phyloP scores from a whole-genome alignment of 805 yeast species.

The Candida sonorensis region DNA sequence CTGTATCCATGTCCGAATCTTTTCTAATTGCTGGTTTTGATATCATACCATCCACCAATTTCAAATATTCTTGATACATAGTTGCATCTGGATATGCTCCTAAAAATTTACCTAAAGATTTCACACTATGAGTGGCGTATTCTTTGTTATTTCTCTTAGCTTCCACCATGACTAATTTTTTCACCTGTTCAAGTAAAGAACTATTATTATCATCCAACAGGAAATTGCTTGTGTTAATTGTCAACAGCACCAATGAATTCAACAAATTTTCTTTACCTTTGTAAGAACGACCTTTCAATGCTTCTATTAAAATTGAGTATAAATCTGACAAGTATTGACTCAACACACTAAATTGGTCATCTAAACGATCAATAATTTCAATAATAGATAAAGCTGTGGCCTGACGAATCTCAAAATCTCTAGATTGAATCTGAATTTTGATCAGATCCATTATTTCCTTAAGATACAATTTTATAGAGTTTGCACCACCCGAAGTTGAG shows the following conservation, averaged over 20 bases:
- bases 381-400: conserved; percentile 65
- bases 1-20: conserved; percentile 25
- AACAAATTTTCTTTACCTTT: conserved; percentile 76
- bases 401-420: conserved; percentile 57
- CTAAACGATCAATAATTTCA: conserved; percentile 44
- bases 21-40: too few species aligned
- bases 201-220: conserved; percentile 22
- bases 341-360: conserved; percentile 16
- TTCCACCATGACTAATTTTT: conserved; percentile 47
- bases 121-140: conserved; percentile 54
- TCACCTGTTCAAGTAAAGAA: conserved; percentile 31
- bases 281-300: conserved; percentile 79
- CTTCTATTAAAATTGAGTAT: conserved; percentile 47
- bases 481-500: conserved; percentile 65
- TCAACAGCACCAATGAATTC: conserved; percentile 57
- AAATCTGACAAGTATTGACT: conserved; percentile 26
- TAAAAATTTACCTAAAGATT: conserved; percentile 43
- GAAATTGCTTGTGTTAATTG: conserved; percentile 36
- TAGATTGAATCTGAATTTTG: conserved; percentile 44
- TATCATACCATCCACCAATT: conserved; percentile 18
- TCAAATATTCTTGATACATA: conserved; percentile 32
- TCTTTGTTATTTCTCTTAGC: conserved; percentile 57
- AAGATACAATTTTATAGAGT: conserved; percentile 62
- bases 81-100: conserved; percentile 24
- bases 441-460: conserved; percentile 57